Percentiles rank a stretch among this genome's conserved stretches.
Evolutionary conservation across 331 rosid genomes (phyloP).

Genomic region (Spiraea crenata): DNA sequence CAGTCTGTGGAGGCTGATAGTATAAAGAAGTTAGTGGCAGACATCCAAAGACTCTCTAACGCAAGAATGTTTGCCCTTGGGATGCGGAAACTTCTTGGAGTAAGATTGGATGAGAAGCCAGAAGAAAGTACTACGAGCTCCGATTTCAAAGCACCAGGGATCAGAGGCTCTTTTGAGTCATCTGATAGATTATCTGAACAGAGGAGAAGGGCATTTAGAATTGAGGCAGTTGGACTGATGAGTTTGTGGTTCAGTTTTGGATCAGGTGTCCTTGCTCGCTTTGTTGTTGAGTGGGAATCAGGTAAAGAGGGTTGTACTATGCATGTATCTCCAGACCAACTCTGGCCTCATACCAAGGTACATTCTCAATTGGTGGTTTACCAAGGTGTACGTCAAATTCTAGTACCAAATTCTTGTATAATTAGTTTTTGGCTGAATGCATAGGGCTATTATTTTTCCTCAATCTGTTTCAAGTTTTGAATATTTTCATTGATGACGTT

Average conservation of each 20-base stretch:
- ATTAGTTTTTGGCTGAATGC: neutral
- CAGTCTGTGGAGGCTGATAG: conserved; percentile 91
- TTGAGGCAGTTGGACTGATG: conserved; percentile 97
- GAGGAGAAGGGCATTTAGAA: conserved; percentile 86
- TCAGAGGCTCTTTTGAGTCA: conserved; percentile 55
- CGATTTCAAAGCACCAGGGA: conserved; percentile 59
- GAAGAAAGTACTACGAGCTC: conserved; percentile 60
- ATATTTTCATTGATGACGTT: conserved; percentile 8
- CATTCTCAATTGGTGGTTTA: conserved; percentile 1
- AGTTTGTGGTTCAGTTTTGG: conserved; percentile 99
- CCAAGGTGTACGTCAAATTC: neutral
- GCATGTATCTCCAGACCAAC: conserved; percentile 98
- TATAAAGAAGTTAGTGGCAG: conserved; percentile 86
- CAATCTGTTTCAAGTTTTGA: neutral
- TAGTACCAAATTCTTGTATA: neutral
- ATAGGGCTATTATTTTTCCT: neutral
- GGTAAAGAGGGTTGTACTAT: conserved; percentile 98
- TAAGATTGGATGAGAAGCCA: conserved; percentile 69
- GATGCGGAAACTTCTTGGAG: conserved; percentile 90
- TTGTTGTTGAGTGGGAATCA: conserved; percentile 99
- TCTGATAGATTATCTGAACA: conserved; percentile 82
- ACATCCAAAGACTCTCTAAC: conserved; percentile 88
- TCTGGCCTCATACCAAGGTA: conserved; percentile 99
- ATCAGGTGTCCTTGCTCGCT: conserved; percentile 86
- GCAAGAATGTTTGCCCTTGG: conserved; percentile 96